Evolutionary conservation across 495 filamentous ascomycete species (phyloP).

Genomic region (Penicillium lividum): DNA sequence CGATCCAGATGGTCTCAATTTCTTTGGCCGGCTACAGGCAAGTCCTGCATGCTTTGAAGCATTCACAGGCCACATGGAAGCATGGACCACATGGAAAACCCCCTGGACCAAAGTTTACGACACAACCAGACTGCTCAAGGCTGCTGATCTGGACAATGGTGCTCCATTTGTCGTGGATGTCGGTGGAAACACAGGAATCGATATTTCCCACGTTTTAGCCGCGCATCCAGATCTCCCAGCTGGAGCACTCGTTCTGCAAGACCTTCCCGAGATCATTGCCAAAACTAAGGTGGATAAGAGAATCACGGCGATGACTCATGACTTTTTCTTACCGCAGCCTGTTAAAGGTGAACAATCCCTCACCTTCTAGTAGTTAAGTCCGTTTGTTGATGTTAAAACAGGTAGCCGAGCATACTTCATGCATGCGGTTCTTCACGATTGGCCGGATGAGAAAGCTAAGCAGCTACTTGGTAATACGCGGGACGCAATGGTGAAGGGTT

Average conservation of each 20-base stretch:
- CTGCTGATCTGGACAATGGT: slow-evolving; percentile 17
- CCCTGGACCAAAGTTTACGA: slow-evolving; percentile 40
- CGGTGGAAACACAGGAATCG: slow-evolving; percentile 52
- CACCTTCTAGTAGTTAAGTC: background rate
- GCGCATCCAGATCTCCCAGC: slow-evolving; percentile 36
- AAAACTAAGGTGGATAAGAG: slow-evolving; percentile 37
- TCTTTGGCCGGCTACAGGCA: slow-evolving; percentile 30
- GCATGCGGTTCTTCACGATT: slow-evolving; percentile 49
- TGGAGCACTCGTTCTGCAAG: slow-evolving; percentile 51
- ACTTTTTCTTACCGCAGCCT: slow-evolving; percentile 53
- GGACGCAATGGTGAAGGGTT: slow-evolving; percentile 44
- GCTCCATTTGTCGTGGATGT: slow-evolving; percentile 48
- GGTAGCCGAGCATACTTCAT: slow-evolving; percentile 46
- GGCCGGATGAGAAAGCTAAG: slow-evolving; percentile 35
- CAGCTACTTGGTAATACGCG: slow-evolving; percentile 24
- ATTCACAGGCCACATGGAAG: slow-evolving; percentile 46
- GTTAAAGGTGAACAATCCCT: slow-evolving; percentile 37
- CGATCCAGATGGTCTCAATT: slow-evolving; percentile 36
- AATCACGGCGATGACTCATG: slow-evolving; percentile 46
- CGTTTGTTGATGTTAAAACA: slow-evolving; percentile 1
- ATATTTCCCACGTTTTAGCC: slow-evolving; percentile 41
- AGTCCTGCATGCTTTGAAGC: slow-evolving; percentile 33
- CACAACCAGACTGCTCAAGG: slow-evolving; percentile 23
- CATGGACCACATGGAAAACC: slow-evolving; percentile 30
- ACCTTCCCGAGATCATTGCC: slow-evolving; percentile 45